Percentiles rank a stretch among this genome's conserved stretches.
Evolutionary conservation across 768 basidiomycete species (phyloP).

Genomic region (Calvatia gigantea): DNA sequence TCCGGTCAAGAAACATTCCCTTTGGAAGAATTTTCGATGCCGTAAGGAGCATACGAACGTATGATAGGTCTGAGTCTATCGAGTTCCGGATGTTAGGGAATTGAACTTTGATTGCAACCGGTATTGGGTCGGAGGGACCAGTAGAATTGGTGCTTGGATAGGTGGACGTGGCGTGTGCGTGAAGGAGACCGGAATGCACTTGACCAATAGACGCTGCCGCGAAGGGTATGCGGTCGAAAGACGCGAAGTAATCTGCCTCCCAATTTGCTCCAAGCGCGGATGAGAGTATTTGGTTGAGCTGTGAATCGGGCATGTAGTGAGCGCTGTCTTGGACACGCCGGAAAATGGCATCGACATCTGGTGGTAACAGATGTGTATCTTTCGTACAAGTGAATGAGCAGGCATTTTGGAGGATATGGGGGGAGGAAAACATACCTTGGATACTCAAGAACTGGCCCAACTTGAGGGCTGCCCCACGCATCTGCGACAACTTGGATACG

Average conservation of each 20-base stretch:
- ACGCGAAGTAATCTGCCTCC: conserved; percentile 55
- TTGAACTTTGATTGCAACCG: conserved; percentile 85
- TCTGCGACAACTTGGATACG: conserved; percentile 88
- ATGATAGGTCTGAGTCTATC: conserved; percentile 84
- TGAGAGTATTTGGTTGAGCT: conserved; percentile 54
- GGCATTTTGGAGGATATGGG: neutral
- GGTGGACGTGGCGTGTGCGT: conserved; percentile 31
- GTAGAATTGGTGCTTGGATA: neutral
- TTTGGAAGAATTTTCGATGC: conserved; percentile 80
- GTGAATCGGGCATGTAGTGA: conserved; percentile 99
- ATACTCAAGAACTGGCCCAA: conserved; percentile 97
- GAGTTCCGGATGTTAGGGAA: conserved; percentile 90
- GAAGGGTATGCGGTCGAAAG: conserved; percentile 84
- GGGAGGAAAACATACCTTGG: conserved; percentile 50
- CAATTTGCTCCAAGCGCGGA: conserved; percentile 76
- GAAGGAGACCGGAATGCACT: conserved; percentile 77
- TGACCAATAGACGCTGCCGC: conserved; percentile 98
- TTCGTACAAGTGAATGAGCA: no score
- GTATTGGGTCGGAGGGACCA: conserved; percentile 14
- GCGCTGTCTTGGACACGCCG: conserved; percentile 91
- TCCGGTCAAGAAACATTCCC: conserved; percentile 88
- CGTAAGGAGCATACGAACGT: conserved; percentile 77
- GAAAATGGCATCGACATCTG: conserved; percentile 85
- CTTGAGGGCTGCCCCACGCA: conserved; percentile 96
- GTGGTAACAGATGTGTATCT: conserved; percentile 89